Evolutionary conservation across 2,329 filamentous ascomycete species (phyloP), one percentile per base, ranked within the genome.

Genomic region (Epichloe sp.): DNA sequence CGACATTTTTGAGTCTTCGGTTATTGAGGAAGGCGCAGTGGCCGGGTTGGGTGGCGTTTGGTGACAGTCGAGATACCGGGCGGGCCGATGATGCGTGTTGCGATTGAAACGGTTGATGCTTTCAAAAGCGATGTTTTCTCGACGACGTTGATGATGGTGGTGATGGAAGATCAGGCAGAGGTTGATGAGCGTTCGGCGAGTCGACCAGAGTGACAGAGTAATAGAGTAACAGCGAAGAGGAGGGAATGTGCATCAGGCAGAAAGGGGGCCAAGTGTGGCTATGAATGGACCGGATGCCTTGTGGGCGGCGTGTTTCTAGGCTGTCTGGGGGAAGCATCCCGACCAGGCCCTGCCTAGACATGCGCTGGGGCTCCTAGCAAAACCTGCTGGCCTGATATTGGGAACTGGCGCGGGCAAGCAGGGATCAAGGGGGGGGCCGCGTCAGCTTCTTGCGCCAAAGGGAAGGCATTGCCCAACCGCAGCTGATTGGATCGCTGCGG

Each of bases 281-380:
- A 63, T 65, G 61, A 63, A 65, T 63, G 63, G 59, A 58, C 60
- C 57, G 58, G 58, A 48, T 61, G 62, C 60, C 60, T 63, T 60
- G 21, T 23, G 21, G 21, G 21, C 21, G 21, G 21, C 21, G 23
- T 6, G 23, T 23, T 23, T 23, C 23, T 23, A 23, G 57, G 6
- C 23, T 26, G 53, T 31, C 41, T 41, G 48, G 41, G 41, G 15
- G 17, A 45, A 34, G 44, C 40, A 45, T 44, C 34, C 44, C 41
- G 48, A 48, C 50, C 26, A 26, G 52, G 41, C 53, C 53, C 49
- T 52, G 55, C 26, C 26, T 31, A 53, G 49, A 47, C 48, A 45
- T 45, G 35, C 52, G 49, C 54, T 52, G 54, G 37, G 43, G 37
- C 46, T 49, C 38, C 23, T 50, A 31, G 49, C 44, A n/a, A 36